Percentiles rank a stretch among this genome's conserved stretches.
Conservation (phyloP, 306 rosid genomes). For the Dryas drummondii region DNA sequence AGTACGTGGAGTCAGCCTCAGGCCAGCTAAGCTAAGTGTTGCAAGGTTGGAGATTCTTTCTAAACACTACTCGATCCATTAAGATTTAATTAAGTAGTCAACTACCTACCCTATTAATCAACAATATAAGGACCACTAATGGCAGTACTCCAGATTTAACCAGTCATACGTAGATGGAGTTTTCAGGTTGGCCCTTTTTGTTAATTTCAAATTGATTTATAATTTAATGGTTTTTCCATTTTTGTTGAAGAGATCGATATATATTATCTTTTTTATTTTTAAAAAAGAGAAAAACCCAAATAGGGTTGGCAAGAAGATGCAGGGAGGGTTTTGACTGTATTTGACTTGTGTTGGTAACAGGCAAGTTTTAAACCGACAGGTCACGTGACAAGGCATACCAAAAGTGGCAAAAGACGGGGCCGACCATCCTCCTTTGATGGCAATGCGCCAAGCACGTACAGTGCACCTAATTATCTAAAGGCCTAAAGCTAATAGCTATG, state of each 20-base stretch:
- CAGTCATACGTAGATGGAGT: background rate
- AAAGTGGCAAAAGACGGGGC: constrained; percentile 10
- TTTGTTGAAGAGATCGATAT: background rate
- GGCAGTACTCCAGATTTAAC: background rate
- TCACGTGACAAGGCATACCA: background rate
- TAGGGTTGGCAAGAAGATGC: background rate
- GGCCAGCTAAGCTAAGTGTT: background rate
- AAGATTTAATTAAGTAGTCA: background rate
- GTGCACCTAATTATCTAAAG: background rate
- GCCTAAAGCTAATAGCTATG: constrained; percentile 5
- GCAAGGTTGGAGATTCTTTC: background rate
- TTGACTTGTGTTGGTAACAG: background rate
- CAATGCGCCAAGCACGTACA: no score
- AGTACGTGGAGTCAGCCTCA: background rate
- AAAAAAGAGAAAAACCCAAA: background rate
- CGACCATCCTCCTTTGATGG: constrained; percentile 17
- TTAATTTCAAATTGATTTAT: no score
- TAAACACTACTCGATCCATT: background rate
- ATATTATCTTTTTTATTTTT: no score
- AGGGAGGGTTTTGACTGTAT: background rate
- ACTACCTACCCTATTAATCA: background rate
- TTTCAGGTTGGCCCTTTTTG: no score
- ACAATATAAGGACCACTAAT: background rate
- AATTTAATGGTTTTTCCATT: background rate
- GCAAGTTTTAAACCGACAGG: background rate